Evolutionary conservation across 345 rosid genomes (phyloP).

Genomic region (Eucalyptus sp.): DNA sequence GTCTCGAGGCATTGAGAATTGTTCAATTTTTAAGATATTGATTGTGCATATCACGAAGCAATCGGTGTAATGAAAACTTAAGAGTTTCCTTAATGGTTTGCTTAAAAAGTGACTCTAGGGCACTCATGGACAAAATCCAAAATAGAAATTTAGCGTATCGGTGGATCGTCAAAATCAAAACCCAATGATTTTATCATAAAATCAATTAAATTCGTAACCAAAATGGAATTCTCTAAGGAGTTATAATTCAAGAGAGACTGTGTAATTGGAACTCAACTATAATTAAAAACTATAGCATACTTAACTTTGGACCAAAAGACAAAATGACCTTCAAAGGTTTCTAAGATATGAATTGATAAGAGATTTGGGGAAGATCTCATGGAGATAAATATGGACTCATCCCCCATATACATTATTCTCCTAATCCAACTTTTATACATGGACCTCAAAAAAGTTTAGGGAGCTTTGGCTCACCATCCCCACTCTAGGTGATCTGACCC

Average conservation of each 20-base stretch:
- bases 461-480: not conserved
- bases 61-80: not conserved
- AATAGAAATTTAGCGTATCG: not conserved
- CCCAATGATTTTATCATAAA: not conserved
- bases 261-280: not conserved
- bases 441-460: not conserved
- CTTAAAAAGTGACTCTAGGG: not conserved
- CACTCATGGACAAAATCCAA: not conserved
- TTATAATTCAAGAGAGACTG: not conserved
- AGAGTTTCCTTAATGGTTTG: not conserved
- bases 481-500: not conserved
- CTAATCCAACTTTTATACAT: not conserved
- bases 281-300: not conserved
- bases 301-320: not conserved
- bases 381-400: not conserved
- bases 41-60: not conserved
- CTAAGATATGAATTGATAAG: not conserved
- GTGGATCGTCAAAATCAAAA: not conserved
- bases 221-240: accelerated
- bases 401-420: not conserved
- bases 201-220: not conserved
- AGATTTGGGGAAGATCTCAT: not conserved
- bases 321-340: not conserved
- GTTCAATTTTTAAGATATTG: not conserved
- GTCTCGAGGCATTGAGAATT: accelerated